Conservation (phyloP, 2,329 filamentous ascomycete genomes). For the Xylogone sp. region DNA sequence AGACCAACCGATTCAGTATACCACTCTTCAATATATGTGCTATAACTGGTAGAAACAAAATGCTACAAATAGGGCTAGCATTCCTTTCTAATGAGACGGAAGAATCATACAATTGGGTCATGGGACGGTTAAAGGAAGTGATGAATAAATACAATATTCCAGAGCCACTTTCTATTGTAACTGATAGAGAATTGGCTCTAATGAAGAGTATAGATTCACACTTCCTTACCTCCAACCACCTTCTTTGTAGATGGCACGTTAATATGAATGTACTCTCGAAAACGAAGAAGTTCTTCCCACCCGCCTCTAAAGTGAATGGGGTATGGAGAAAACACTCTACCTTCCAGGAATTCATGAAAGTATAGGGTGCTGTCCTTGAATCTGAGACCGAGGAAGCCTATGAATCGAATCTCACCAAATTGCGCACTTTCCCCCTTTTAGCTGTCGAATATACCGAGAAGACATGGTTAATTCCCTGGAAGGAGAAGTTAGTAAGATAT, state of each 20-base stretch:
- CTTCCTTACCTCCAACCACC: not conserved
- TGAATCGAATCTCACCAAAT: not conserved
- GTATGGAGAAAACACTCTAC: not conserved
- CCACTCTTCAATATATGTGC: too few species aligned
- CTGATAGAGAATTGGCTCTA: too few species aligned
- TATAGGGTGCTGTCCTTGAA: not conserved
- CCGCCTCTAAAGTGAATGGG: not conserved
- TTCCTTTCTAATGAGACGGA: not conserved
- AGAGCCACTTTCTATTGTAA: too few species aligned
- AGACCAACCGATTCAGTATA: too few species aligned
- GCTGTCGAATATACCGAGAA: not conserved
- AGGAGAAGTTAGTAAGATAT: slow-evolving; percentile 1
- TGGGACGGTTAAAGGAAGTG: not conserved
- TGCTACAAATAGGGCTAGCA: not conserved
- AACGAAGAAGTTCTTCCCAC: not conserved
- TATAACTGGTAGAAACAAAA: not conserved
- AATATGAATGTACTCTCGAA: slow-evolving; percentile 2
- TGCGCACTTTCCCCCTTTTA: not conserved
- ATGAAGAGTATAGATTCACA: not conserved
- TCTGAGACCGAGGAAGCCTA: not conserved
- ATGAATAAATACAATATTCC: not conserved
- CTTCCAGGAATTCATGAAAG: not conserved
- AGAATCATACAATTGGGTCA: not conserved
- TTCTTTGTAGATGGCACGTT: slow-evolving; percentile 1
- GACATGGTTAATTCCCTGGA: not conserved